Conservation (phyloP, 2,329 filamentous ascomycete genomes). For the Cladophialophora bantiana region DNA sequence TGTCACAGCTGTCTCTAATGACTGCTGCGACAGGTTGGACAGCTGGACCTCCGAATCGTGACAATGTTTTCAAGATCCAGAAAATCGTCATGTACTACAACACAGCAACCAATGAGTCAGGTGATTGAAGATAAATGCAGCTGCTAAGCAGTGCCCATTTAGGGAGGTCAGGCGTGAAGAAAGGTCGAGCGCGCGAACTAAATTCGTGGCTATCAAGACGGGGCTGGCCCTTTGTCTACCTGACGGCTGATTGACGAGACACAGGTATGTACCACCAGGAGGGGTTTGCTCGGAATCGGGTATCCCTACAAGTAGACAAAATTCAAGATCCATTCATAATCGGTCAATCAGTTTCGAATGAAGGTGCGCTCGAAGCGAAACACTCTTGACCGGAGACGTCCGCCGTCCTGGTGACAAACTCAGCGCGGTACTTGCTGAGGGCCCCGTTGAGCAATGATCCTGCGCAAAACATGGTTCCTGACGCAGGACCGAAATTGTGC, state of each 20-base stretch:
- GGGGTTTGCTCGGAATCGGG: not conserved
- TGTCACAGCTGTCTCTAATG: conserved; percentile 3
- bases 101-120: conserved; percentile 15
- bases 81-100: conserved; percentile 41
- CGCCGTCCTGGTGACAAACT: not conserved
- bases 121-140: conserved; percentile 6
- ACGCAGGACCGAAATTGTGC: not conserved
- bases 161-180: not conserved
- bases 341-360: not conserved
- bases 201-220: not conserved
- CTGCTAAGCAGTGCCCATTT: not conserved
- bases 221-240: not conserved
- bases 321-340: not conserved
- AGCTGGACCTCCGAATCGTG: conserved; percentile 31
- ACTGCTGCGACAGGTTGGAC: conserved; percentile 30
- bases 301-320: not conserved
- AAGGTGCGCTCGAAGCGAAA: not conserved
- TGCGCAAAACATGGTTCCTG: not conserved
- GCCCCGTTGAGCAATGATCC: not conserved
- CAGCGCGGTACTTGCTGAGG: not conserved
- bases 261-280: not conserved
- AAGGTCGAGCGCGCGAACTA: not conserved
- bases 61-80: conserved; percentile 37
- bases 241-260: not conserved
- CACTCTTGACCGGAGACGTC: not conserved